Evolutionary conservation across 108 stramenopile species (phyloP).

Genomic region (Skeletonema potamos): DNA sequence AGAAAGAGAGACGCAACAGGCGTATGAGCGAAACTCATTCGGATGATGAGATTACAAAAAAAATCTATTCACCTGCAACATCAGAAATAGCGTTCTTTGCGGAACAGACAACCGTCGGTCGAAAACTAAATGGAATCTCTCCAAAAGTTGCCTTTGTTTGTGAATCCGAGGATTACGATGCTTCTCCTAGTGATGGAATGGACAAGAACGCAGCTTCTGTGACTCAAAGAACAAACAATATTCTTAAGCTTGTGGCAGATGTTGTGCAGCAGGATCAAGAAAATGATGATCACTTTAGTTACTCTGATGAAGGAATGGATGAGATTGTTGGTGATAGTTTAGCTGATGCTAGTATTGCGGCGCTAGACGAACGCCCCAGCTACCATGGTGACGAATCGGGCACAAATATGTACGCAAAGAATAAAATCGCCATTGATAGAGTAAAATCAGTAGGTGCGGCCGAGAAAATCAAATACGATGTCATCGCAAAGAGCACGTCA

Average conservation of each 20-base stretch:
- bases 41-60: conserved; percentile 5
- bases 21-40: neutral
- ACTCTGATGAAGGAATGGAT: neutral
- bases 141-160: neutral
- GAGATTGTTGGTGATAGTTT: neutral
- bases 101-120: conserved; percentile 32
- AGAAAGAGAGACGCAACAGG: neutral
- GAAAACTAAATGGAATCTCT: conserved; percentile 28
- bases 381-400: neutral
- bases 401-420: neutral
- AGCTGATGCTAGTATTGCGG: neutral
- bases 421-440: neutral
- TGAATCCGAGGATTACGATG: neutral
- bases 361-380: neutral
- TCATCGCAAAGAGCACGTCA: neutral
- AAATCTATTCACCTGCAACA: neutral
- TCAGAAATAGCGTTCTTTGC: conserved; percentile 16
- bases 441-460: neutral
- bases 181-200: neutral
- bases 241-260: too few species aligned
- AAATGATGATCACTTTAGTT: neutral
- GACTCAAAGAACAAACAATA: neutral
- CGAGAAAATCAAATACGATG: neutral
- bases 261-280: neutral
- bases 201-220: neutral